phyloP scores from a whole-genome alignment of 176 grass and related monocot species.

The Rhynchospora tenuis region DNA sequence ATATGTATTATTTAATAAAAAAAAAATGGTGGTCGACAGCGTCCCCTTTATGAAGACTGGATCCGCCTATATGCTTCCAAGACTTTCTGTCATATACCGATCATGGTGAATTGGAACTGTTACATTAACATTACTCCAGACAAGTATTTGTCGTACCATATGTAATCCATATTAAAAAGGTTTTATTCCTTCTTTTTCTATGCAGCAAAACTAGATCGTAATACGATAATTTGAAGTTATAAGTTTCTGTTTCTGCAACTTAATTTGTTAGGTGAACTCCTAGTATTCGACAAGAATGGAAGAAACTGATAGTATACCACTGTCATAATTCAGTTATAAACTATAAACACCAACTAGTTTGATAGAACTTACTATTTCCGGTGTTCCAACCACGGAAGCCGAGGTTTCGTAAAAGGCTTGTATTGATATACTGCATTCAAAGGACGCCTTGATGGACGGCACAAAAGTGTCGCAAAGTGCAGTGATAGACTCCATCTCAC shows the following conservation, averaged over 20 bases:
- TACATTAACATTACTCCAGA: not conserved
- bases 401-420: constrained; percentile 28
- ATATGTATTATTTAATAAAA: no score
- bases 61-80: no score
- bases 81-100: no score
- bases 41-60: no score
- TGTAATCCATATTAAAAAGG: not conserved
- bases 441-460: constrained; percentile 3
- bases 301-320: not conserved
- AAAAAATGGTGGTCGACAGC: no score
- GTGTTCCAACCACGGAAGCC: constrained; percentile 32
- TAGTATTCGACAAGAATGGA: not conserved
- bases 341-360: not conserved
- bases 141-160: not conserved
- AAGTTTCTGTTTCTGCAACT: no score
- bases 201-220: not conserved
- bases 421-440: not conserved
- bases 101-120: not conserved
- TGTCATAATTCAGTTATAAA: not conserved
- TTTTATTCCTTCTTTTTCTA: not conserved
- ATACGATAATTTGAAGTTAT: not conserved
- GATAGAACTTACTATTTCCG: constrained; percentile 27
- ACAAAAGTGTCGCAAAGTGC: constrained; percentile 33
- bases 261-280: no score
- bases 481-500: constrained; percentile 35